Evolutionary conservation across 768 basidiomycete species (phyloP).

Genomic region (Tricholoma matsutake): DNA sequence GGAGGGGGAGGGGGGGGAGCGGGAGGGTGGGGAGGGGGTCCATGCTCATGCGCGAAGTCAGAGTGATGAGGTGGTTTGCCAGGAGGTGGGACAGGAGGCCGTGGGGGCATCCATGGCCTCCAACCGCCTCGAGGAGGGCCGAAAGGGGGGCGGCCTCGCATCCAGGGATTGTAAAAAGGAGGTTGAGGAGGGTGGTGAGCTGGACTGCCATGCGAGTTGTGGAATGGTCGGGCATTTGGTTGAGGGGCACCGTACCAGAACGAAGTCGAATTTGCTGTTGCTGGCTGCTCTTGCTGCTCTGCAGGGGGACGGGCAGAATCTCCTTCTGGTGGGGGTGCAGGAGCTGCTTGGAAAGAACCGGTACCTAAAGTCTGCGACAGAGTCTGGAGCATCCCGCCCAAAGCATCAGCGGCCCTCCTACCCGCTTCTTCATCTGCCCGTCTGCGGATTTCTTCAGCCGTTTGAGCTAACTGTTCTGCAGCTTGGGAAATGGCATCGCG

Average conservation of each 20-base stretch:
- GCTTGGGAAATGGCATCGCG: conserved; percentile 57
- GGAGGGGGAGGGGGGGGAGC: conserved; percentile 14
- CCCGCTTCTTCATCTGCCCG: conserved; percentile 64
- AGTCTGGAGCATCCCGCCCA: conserved; percentile 55
- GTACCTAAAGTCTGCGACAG: conserved; percentile 35
- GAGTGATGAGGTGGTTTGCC: conserved; percentile 13
- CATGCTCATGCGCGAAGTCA: conserved; percentile 6
- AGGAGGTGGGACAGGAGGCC: conserved; percentile 7
- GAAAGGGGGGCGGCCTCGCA: conserved; percentile 4
- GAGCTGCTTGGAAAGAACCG: not conserved
- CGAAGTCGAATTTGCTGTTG: conserved; percentile 11
- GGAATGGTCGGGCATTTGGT: not conserved
- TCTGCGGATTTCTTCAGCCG: conserved; percentile 44
- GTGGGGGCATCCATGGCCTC: conserved; percentile 4
- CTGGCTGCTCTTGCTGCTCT: not conserved
- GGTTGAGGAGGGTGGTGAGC: not conserved
- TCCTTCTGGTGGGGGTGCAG: conserved; percentile 4
- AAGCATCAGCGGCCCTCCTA: conserved; percentile 56
- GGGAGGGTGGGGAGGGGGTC: conserved; percentile 17
- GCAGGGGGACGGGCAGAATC: not conserved
- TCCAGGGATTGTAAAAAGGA: conserved; percentile 4
- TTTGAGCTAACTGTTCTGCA: conserved; percentile 50
- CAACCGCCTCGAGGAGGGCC: not conserved
- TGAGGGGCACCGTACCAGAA: conserved; percentile 15
- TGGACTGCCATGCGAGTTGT: conserved; percentile 1